phyloP scores from a whole-genome alignment of 1,284 basidiomycete species.

The Cutaneotrichosporon spelunceum region DNA sequence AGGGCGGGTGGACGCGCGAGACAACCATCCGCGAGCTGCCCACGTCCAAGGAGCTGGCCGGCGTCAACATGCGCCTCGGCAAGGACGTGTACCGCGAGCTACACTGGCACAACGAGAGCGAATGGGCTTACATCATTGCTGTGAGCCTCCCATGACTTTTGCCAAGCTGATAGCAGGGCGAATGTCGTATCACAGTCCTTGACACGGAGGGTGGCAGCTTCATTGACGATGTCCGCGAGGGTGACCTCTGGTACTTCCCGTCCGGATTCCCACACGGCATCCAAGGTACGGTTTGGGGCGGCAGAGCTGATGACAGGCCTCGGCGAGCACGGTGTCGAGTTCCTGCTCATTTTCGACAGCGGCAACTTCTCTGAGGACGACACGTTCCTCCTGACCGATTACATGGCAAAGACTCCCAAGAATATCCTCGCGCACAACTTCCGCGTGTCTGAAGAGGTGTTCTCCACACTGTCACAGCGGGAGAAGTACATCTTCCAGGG shows the following conservation, averaged over 20 bases:
- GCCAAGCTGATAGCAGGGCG: constrained; percentile 54
- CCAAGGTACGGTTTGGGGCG: constrained; percentile 57
- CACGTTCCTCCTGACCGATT: constrained; percentile 61
- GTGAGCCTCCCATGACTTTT: constrained; percentile 17
- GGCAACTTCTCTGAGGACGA: constrained; percentile 65
- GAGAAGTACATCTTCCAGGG: constrained; percentile 68
- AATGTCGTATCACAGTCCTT: constrained; percentile 62
- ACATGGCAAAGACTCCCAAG: constrained; percentile 59
- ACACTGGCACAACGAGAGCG: constrained; percentile 68
- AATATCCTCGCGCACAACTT: constrained; percentile 70
- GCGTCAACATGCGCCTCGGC: constrained; percentile 67
- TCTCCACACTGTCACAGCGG: constrained; percentile 46
- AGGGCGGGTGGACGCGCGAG: constrained; percentile 64
- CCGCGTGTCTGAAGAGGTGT: constrained; percentile 58
- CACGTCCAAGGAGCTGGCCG: constrained; percentile 61
- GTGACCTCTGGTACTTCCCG: constrained; percentile 66
- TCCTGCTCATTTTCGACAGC: constrained; percentile 63
- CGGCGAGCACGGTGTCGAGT: constrained; percentile 60
- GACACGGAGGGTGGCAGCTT: constrained; percentile 63
- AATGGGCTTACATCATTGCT: constrained; percentile 50
- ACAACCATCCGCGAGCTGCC: constrained; percentile 59
- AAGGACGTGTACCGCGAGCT: constrained; percentile 63
- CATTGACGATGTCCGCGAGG: constrained; percentile 45
- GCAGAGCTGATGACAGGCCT: constrained; percentile 17
- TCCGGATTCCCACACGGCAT: constrained; percentile 58